Percentiles rank a stretch among this genome's conserved stretches.
Conservation (phyloP, 2,329 filamentous ascomycete genomes). For the Penicillium frequentans region DNA sequence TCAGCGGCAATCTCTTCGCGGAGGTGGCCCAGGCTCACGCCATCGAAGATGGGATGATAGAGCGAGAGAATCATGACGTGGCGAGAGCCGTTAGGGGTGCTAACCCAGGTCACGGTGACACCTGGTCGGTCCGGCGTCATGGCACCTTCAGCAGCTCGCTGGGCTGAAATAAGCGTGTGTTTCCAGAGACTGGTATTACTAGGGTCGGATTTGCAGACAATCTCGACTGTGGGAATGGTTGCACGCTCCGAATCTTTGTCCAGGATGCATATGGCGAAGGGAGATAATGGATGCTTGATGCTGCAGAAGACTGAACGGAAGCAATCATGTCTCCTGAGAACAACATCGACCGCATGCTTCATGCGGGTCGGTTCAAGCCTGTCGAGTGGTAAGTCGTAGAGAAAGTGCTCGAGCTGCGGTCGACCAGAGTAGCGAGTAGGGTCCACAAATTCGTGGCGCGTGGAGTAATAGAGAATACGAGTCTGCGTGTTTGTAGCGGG, state of each 20-base stretch:
- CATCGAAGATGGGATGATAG: neutral
- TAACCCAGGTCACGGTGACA: neutral
- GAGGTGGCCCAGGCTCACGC: neutral
- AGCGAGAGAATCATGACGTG: neutral
- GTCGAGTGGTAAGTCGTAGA: neutral
- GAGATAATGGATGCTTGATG: neutral
- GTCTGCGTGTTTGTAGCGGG: neutral
- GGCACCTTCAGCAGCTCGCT: neutral
- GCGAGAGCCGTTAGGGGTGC: neutral
- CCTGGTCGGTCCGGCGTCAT: neutral
- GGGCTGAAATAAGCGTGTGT: neutral
- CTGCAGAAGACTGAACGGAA: neutral
- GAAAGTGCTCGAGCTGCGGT: neutral
- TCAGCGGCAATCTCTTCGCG: neutral
- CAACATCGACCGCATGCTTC: neutral
- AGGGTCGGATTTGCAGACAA: neutral
- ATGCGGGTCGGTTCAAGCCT: neutral
- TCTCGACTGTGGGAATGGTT: neutral
- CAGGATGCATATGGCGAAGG: neutral
- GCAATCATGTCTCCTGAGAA: neutral
- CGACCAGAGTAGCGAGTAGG: neutral
- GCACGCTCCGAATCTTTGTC: neutral
- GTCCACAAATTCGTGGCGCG: neutral
- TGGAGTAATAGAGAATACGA: neutral
- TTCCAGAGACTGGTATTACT: neutral